These are phyloP conservation scores for Phialophora macrospora DNA, from an alignment of 2,329 filamentous ascomycete genomes.

Conservation along the genomic window DNA sequence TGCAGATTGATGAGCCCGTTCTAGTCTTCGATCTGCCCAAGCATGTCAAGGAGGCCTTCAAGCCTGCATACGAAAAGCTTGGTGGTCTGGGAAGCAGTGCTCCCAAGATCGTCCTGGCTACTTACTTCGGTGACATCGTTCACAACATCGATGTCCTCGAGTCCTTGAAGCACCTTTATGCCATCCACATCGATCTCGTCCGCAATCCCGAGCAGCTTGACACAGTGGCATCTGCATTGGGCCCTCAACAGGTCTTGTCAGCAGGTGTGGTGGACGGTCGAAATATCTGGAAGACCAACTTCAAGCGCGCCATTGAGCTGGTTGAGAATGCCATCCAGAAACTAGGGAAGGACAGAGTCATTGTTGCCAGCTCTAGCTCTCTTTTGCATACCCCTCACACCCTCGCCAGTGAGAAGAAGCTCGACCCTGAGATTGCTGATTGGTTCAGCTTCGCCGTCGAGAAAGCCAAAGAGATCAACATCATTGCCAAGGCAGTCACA, in stretches of 20 bases:
- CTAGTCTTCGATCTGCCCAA: conserved; percentile 91
- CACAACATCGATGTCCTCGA: conserved; percentile 95
- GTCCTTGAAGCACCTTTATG: conserved; percentile 73
- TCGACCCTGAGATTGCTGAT: conserved; percentile 87
- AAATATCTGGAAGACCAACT: conserved; percentile 99
- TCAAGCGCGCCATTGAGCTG: conserved; percentile 89
- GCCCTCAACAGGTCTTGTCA: conserved; percentile 87
- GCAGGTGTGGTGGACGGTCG: conserved; percentile 96
- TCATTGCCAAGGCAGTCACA: conserved; percentile 96
- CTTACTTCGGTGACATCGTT: conserved; percentile 99
- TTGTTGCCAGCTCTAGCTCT: conserved; percentile 95
- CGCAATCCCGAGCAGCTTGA: conserved; percentile 98
- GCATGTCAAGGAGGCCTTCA: conserved; percentile 96
- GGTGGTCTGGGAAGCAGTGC: conserved; percentile 75
- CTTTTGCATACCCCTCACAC: conserved; percentile 99
- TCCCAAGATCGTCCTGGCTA: conserved; percentile 87
- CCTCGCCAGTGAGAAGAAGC: conserved; percentile 97
- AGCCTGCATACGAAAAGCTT: conserved; percentile 94
- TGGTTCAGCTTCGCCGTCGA: conserved; percentile 99
- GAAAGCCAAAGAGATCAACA: conserved; percentile 87
- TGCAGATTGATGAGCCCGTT: conserved; percentile 97
- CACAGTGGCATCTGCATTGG: conserved; percentile 78
- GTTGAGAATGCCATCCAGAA: conserved; percentile 91
- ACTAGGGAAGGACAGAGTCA: conserved; percentile 95
- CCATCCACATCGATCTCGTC: conserved; percentile 92